Evolutionary conservation across 2,329 filamentous ascomycete genomes (phyloP).

Genomic region (Fusarium papillatum): DNA sequence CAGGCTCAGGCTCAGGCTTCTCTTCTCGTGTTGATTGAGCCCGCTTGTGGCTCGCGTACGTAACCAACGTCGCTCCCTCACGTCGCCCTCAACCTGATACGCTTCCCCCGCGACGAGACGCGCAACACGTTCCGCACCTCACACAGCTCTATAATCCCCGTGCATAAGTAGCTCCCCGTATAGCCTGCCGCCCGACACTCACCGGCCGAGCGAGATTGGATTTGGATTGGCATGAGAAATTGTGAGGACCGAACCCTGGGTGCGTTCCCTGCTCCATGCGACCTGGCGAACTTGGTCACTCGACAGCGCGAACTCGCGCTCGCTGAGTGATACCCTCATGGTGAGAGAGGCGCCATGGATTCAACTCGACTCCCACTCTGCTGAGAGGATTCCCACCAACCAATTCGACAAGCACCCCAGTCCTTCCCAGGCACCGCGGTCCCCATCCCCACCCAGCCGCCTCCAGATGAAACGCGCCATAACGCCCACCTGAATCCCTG

Average conservation of each 20-base stretch:
- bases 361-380: neutral
- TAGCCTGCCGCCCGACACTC: slow-evolving; percentile 12
- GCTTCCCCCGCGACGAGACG: slow-evolving; percentile 25
- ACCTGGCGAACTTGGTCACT: slow-evolving; percentile 12
- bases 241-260: slow-evolving; percentile 9
- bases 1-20: neutral
- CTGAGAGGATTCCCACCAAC: slow-evolving; percentile 24
- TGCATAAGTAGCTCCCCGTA: slow-evolving; percentile 1
- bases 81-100: slow-evolving; percentile 32
- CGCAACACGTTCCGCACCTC: slow-evolving; percentile 17
- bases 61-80: slow-evolving; percentile 16
- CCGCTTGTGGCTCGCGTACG: slow-evolving; percentile 6
- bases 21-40: slow-evolving; percentile 12
- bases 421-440: slow-evolving; percentile 5
- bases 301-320: neutral
- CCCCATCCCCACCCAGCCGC: slow-evolving; percentile 19
- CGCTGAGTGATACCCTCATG: slow-evolving; percentile 29
- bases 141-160: slow-evolving; percentile 18
- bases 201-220: slow-evolving; percentile 30
- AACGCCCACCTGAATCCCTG: slow-evolving; percentile 30
- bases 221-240: slow-evolving; percentile 7
- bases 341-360: slow-evolving; percentile 20
- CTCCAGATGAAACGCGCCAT: slow-evolving; percentile 39
- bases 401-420: slow-evolving; percentile 10
- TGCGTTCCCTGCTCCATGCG: slow-evolving; percentile 18